These are phyloP conservation scores for Fusarium sp. DNA, from an alignment of 2,329 filamentous ascomycete genomes.

Conservation along the genomic window DNA sequence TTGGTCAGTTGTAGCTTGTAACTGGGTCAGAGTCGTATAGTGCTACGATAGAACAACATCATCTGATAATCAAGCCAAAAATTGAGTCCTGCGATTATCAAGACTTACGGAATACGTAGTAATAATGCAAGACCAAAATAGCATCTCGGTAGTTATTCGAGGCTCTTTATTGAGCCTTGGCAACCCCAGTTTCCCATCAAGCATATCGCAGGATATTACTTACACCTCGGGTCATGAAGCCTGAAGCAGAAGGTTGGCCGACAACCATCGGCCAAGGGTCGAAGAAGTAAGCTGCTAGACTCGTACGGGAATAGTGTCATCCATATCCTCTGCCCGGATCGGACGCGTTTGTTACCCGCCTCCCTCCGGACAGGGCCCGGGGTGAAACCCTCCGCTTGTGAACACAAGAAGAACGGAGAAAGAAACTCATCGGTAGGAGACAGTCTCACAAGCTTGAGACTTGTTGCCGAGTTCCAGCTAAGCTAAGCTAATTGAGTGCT, in stretches of 20 bases:
- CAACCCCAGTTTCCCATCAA: constrained; percentile 14
- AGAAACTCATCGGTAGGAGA: constrained; percentile 8
- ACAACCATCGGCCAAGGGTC: constrained; percentile 22
- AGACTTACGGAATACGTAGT: neutral
- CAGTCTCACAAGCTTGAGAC: neutral
- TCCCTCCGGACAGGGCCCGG: neutral
- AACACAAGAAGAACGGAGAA: neutral
- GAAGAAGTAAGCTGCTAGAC: constrained; percentile 35
- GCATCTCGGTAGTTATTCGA: constrained; percentile 14
- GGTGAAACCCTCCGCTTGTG: constrained; percentile 4
- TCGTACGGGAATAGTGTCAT: constrained; percentile 32
- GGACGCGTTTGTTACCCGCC: no score
- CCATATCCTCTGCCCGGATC: constrained; percentile 25
- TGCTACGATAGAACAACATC: neutral
- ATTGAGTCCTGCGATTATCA: neutral
- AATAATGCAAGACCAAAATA: neutral
- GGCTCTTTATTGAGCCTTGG: constrained; percentile 7
- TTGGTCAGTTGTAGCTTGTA: neutral
- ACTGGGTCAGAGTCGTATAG: neutral
- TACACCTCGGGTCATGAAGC: neutral
- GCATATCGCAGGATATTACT: neutral
- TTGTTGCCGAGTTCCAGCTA: neutral
- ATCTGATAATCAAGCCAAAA: neutral
- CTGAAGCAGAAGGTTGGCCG: constrained; percentile 22
- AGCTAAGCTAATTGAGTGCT: neutral